phyloP scores from a whole-genome alignment of 768 basidiomycete genomes.

The Lactifluus pinguis region DNA sequence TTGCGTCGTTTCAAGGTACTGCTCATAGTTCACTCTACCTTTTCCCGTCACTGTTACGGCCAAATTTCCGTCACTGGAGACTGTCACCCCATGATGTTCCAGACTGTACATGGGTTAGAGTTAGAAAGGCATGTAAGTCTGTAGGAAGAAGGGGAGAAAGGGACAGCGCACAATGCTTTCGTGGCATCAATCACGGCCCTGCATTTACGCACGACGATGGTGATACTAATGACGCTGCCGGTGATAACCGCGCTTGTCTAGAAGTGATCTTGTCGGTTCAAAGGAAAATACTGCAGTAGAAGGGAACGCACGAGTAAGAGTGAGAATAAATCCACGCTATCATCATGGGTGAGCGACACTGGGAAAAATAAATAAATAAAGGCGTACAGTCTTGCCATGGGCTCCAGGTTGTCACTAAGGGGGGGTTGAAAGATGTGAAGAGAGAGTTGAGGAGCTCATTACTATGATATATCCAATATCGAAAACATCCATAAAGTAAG shows the following conservation, averaged over 20 bases:
- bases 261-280: background rate
- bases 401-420: background rate
- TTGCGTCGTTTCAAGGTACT: constrained; percentile 8
- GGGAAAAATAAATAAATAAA: background rate
- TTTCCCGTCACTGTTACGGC: background rate
- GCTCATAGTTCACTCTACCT: background rate
- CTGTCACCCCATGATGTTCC: background rate
- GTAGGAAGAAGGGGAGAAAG: too few species aligned
- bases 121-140: background rate
- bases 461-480: background rate
- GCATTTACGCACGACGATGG: background rate
- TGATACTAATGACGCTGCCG: background rate
- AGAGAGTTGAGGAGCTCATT: background rate
- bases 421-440: too few species aligned
- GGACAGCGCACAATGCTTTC: background rate
- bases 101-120: background rate
- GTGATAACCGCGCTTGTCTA: background rate
- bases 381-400: background rate
- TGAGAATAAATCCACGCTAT: background rate
- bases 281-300: background rate
- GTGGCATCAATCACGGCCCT: background rate
- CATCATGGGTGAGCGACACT: background rate
- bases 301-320: constrained; percentile 1
- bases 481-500: too few species aligned
- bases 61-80: background rate